Conservation (phyloP, 371 early-diverging fungal genomes). For the Apophysomyces elegans region DNA sequence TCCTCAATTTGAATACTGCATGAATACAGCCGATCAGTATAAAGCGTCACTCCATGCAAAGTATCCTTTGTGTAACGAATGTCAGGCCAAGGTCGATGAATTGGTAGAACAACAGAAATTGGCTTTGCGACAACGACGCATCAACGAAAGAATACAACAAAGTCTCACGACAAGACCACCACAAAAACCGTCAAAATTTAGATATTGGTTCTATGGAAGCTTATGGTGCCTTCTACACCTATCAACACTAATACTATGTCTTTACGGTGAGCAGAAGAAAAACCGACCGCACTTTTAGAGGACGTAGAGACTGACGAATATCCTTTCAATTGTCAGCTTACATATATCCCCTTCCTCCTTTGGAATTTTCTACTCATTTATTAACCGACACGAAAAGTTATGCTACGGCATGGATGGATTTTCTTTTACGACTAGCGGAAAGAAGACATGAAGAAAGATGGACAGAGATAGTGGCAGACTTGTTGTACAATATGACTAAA, state of each 20-base stretch:
- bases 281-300: background rate
- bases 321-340: background rate
- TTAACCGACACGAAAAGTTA: background rate
- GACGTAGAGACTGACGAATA: background rate
- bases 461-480: background rate
- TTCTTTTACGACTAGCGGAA: background rate
- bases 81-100: conserved; percentile 20
- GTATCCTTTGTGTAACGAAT: conserved; percentile 28
- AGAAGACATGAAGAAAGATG: background rate
- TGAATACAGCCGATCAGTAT: conserved; percentile 21
- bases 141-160: conserved; percentile 19
- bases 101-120: conserved; percentile 19
- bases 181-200: conserved; percentile 10
- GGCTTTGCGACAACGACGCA: conserved; percentile 16
- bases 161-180: conserved; percentile 18
- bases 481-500: background rate
- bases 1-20: conserved; percentile 16
- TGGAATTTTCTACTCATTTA: background rate
- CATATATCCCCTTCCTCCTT: background rate
- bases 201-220: conserved; percentile 1
- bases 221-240: conserved; percentile 18
- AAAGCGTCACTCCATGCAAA: conserved; percentile 22
- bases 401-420: background rate
- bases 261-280: conserved; percentile 12
- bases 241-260: conserved; percentile 10